Conservation (phyloP, 371 early-diverging fungal genomes). For the Thermomucor indicae-seudaticae region DNA sequence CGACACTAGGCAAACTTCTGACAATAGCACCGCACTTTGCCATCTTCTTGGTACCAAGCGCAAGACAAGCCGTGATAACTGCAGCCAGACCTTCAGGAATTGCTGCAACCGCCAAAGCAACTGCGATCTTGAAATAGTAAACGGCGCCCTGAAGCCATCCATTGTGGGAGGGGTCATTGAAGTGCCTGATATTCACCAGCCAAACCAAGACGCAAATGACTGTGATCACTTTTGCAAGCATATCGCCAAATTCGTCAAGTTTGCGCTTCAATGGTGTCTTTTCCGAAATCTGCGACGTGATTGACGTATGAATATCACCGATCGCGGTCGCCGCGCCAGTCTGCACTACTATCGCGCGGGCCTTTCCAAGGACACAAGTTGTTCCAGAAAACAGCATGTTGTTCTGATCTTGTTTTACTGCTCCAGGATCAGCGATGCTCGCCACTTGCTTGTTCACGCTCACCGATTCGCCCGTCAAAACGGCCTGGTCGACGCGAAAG, state of each 20-base stretch:
- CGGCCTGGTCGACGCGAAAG: slow-evolving; percentile 91
- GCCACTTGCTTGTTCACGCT: slow-evolving; percentile 80
- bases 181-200: slow-evolving; percentile 95
- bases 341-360: slow-evolving; percentile 80
- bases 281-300: slow-evolving; percentile 80
- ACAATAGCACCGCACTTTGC: slow-evolving; percentile 96
- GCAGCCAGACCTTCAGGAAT: slow-evolving; percentile 99
- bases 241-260: slow-evolving; percentile 96
- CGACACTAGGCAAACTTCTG: slow-evolving; percentile 87
- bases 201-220: slow-evolving; percentile 95
- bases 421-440: slow-evolving; percentile 59
- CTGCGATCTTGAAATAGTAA: slow-evolving; percentile 97
- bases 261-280: slow-evolving; percentile 94
- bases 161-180: slow-evolving; percentile 83
- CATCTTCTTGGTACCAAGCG: slow-evolving; percentile 96
- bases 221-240: slow-evolving; percentile 90
- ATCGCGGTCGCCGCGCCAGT: slow-evolving; percentile 90
- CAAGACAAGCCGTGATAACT: slow-evolving; percentile 96
- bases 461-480: slow-evolving; percentile 96
- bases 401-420: slow-evolving; percentile 92
- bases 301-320: slow-evolving; percentile 89
- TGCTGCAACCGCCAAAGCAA: slow-evolving; percentile 98
- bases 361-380: slow-evolving; percentile 92
- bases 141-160: slow-evolving; percentile 90
- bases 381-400: slow-evolving; percentile 97